Percentiles rank a stretch among this genome's conserved stretches.
Evolutionary conservation across 805 yeast species (phyloP).

Genomic region (Isabelozyma pseudorhagii): DNA sequence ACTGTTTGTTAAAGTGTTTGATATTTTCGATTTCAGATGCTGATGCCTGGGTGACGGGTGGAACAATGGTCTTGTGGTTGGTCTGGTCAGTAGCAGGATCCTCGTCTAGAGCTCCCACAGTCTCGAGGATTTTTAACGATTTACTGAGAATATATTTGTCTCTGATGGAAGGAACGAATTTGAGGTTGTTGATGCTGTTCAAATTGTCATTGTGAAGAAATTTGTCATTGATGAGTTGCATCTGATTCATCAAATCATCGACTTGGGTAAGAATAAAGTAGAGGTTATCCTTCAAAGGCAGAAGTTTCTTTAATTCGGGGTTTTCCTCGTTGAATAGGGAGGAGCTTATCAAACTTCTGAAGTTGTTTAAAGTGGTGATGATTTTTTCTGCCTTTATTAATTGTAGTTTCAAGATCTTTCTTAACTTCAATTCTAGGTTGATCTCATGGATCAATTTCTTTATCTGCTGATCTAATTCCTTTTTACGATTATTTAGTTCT

Average conservation of each 20-base stretch:
- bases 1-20: not conserved
- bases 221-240: constrained; percentile 21
- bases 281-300: constrained; percentile 47
- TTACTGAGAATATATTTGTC: constrained; percentile 41
- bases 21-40: not conserved
- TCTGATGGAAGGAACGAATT: constrained; percentile 27
- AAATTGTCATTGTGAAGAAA: constrained; percentile 16
- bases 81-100: not conserved
- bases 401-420: constrained; percentile 39
- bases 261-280: constrained; percentile 44
- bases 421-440: constrained; percentile 40
- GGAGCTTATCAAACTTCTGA: constrained; percentile 14
- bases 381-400: constrained; percentile 37
- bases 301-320: constrained; percentile 28
- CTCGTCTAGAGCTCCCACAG: constrained; percentile 13
- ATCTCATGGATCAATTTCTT: constrained; percentile 34
- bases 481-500: constrained; percentile 1
- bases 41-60: not conserved
- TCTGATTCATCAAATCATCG: constrained; percentile 30
- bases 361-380: constrained; percentile 25
- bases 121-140: constrained; percentile 28
- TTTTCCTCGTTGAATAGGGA: constrained; percentile 12
- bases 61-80: not conserved
- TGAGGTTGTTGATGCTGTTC: constrained; percentile 18
- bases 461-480: constrained; percentile 26